Base-by-base conservation (phyloP, 2,329 filamentous ascomycete species). In the Lasiodiplodia hormozganensis region DNA sequence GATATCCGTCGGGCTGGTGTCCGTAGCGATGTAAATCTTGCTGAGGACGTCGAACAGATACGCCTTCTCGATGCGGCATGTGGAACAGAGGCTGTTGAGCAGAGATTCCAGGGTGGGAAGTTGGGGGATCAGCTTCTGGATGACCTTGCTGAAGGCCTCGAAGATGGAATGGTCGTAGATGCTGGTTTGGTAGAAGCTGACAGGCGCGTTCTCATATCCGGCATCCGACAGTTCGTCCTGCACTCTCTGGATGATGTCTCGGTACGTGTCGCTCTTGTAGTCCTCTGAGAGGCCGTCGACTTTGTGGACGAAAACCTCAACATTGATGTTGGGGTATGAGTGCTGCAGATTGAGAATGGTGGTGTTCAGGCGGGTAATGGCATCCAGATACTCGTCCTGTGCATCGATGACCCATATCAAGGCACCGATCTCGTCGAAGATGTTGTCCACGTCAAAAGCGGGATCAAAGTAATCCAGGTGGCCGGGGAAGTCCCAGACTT, bases 151-250 rank as follows among this genome's bases (percentile, higher is more conserved):
- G 79, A 99, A 97, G 62, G 96, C 96, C 81, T 99, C 96, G 78
- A 98, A 99, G 76, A 97, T 97, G 75, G 92, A 96, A 82, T 97
- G 95, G 79, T 99, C 96, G 85, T 98, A 99, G 78, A 99, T 99
- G 77, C 92, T 96, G 16, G 96, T 99, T 68, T 97, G 89, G 79
- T 99, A 95, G 82, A 97, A 99, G 69, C 92, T 94, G 71, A 99
- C 92, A 0, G 93, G 93, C 1, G 94, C 93, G 76, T 97, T 97
- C 77, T 97, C 95, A 77, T 97, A 93, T 14, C 94, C 95, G 70
- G 93, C 89, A 78, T 99, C 96, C 12, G 91, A 95, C 38, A 99
- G 88, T 79, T 99, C 96, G 78, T 99, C 96, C 75, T 97, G 94
- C 71, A 98, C 97, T 49, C 94, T 90, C 78, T 98, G 96, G 65